phyloP scores from a whole-genome alignment of 352 stramenopile species.

The Phytophthora macrochlamydospora region DNA sequence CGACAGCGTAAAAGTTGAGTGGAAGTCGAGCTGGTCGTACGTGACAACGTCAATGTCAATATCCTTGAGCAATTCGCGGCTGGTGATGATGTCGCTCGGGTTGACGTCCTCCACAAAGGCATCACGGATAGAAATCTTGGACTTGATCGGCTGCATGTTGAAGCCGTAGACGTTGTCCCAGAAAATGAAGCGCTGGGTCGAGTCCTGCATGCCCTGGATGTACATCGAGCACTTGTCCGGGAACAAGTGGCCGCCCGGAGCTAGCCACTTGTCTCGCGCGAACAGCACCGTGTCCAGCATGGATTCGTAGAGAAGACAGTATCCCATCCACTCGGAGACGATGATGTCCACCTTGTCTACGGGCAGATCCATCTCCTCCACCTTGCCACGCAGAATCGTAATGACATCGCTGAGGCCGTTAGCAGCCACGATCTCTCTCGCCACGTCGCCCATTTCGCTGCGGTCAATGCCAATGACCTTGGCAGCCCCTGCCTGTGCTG shows the following conservation, averaged over 20 bases:
- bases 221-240: slow-evolving; percentile 98
- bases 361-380: slow-evolving; percentile 94
- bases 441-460: slow-evolving; percentile 95
- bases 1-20: slow-evolving; percentile 87
- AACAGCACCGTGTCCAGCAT: slow-evolving; percentile 98
- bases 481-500: slow-evolving; percentile 87
- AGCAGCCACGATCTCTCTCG: slow-evolving; percentile 92
- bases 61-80: slow-evolving; percentile 81
- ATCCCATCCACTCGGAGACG: slow-evolving; percentile 99
- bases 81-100: slow-evolving; percentile 87
- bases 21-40: slow-evolving; percentile 96
- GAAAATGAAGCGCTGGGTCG: slow-evolving; percentile 80
- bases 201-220: slow-evolving; percentile 83
- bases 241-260: slow-evolving; percentile 94
- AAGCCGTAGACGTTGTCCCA: slow-evolving; percentile 99
- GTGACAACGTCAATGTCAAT: slow-evolving; percentile 91
- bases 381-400: slow-evolving; percentile 95
- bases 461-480: slow-evolving; percentile 96
- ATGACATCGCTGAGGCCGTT: slow-evolving; percentile 94
- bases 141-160: slow-evolving; percentile 97
- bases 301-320: slow-evolving; percentile 97
- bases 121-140: slow-evolving; percentile 94
- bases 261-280: slow-evolving; percentile 97
- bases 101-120: slow-evolving; percentile 96
- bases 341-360: slow-evolving; percentile 97